Evolutionary conservation across 257 asterid genomes (phyloP).

Genomic region (Penstemon newberryi): DNA sequence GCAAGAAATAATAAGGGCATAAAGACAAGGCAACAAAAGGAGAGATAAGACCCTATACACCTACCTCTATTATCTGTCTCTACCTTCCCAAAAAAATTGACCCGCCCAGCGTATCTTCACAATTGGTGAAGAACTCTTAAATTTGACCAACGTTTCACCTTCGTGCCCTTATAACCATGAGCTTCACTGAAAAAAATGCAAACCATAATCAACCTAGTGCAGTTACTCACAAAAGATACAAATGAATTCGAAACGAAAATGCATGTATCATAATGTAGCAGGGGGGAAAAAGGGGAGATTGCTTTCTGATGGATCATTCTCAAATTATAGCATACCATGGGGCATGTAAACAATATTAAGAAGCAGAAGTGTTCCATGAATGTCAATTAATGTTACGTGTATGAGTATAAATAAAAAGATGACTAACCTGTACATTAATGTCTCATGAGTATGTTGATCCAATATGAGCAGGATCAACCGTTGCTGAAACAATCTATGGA

Average conservation of each 20-base stretch:
- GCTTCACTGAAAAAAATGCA: conserved; percentile 43
- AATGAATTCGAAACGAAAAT: background rate
- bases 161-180: conserved; percentile 34
- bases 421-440: conserved; percentile 67
- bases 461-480: conserved; percentile 39
- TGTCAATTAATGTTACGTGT: conserved; percentile 1
- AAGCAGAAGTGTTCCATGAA: background rate
- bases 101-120: conserved; percentile 36
- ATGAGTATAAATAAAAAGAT: conserved; percentile 17
- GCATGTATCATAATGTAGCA: background rate
- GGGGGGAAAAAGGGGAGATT: conserved; percentile 8
- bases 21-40: conserved; percentile 29
- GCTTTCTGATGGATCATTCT: background rate
- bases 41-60: conserved; percentile 67
- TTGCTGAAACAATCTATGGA: conserved; percentile 27
- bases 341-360: conserved; percentile 8
- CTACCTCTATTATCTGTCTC: conserved; percentile 54
- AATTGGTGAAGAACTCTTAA: conserved; percentile 30
- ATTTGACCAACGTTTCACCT: conserved; percentile 29
- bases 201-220: conserved; percentile 12
- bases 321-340: background rate
- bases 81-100: conserved; percentile 38
- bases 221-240: background rate
- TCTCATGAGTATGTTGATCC: conserved; percentile 41
- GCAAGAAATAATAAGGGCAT: conserved; percentile 27